Conservation (phyloP, 495 filamentous ascomycete genomes). For the Clohesyomyces aquaticus region DNA sequence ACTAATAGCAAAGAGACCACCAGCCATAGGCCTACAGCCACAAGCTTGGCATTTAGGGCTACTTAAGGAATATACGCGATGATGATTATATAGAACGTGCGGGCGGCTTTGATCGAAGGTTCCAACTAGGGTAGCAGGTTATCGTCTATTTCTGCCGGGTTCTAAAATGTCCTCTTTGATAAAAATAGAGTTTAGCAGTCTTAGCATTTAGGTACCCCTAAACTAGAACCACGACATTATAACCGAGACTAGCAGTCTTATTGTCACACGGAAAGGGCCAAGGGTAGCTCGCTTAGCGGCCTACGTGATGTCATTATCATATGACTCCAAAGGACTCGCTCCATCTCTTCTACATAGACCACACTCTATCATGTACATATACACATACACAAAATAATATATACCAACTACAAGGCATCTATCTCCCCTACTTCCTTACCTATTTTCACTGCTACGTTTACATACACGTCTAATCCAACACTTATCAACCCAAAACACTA, state of each 20-base stretch:
- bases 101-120: constrained; percentile 14
- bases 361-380: neutral
- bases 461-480: neutral
- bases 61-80: neutral
- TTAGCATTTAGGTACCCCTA: constrained; percentile 11
- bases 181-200: constrained; percentile 4
- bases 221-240: constrained; percentile 11
- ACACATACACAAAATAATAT: constrained; percentile 1
- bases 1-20: too few relatives aligned
- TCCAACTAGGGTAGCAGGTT: constrained; percentile 13
- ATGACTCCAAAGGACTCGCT: neutral
- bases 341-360: neutral
- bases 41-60: too few relatives aligned
- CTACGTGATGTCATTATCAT: neutral
- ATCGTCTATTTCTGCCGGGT: constrained; percentile 18
- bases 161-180: constrained; percentile 15
- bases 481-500: constrained; percentile 11
- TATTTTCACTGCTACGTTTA: constrained; percentile 1
- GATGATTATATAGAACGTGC: constrained; percentile 12
- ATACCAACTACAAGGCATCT: neutral
- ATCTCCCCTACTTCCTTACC: neutral
- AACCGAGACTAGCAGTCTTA: constrained; percentile 17
- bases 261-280: constrained; percentile 1
- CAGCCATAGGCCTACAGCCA: too few relatives aligned
- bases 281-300: neutral